A percentile compares a stretch with the other conserved stretches of the same genome.
Conservation (phyloP, 371 early-diverging fungal species). For the Lichtheimia corymbifera region DNA sequence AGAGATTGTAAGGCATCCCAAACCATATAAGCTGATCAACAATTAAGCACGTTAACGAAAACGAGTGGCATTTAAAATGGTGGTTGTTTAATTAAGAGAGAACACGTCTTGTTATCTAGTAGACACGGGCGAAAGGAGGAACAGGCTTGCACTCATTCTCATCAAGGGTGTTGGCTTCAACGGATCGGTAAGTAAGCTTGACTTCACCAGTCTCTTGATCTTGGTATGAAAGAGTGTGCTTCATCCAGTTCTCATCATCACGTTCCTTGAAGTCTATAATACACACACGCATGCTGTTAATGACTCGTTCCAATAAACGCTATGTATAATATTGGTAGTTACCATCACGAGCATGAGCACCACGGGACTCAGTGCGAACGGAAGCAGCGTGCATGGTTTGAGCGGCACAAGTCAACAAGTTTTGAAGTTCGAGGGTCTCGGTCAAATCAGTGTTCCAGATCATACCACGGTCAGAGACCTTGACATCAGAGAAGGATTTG, state of each 20-base stretch:
- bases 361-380: conserved; percentile 97
- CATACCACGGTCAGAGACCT: conserved; percentile 89
- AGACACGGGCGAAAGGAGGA: conserved; percentile 93
- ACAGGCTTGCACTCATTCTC: conserved; percentile 91
- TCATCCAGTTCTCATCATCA: conserved; percentile 95
- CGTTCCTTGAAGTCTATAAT: conserved; percentile 58
- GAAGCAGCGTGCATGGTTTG: conserved; percentile 97
- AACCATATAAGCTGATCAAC: too few relatives aligned
- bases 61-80: not conserved
- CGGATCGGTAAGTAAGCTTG: conserved; percentile 82
- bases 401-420: conserved; percentile 93
- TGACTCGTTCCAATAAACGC: not conserved
- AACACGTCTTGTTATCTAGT: conserved; percentile 53
- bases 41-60: not conserved
- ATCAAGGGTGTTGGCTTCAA: conserved; percentile 83
- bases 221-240: conserved; percentile 96
- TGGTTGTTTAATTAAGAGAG: not conserved
- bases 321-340: not conserved
- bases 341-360: conserved; percentile 73
- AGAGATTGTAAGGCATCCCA: too few relatives aligned
- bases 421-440: conserved; percentile 96
- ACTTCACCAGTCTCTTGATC: conserved; percentile 80
- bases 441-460: conserved; percentile 98
- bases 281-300: not conserved
- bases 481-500: conserved; percentile 78